A percentile compares a stretch with the other conserved stretches of the same genome.
These are phyloP conservation scores for Pleoardoris graminearum DNA, from an alignment of 2,329 filamentous ascomycete species.

Conservation along the genomic window DNA sequence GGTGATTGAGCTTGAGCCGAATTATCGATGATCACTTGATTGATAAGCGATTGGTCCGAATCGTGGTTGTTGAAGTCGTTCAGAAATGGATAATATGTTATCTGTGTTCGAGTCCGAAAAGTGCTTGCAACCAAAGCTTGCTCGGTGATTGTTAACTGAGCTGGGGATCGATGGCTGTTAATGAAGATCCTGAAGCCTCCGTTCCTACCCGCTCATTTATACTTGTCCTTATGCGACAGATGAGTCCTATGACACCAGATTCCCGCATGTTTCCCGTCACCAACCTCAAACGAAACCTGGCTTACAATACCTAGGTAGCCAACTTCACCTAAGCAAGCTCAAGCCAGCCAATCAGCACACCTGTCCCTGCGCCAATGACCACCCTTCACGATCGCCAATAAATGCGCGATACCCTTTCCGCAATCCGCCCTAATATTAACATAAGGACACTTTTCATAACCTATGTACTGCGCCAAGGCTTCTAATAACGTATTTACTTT, in stretches of 20 bases:
- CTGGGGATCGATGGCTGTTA: background rate
- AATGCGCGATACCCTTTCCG: background rate
- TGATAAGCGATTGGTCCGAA: background rate
- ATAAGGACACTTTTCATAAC: too few relatives aligned
- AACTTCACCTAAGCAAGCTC: background rate
- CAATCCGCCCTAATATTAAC: too few relatives aligned
- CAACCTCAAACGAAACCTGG: background rate
- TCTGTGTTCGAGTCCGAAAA: background rate
- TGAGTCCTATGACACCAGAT: conserved; percentile 3
- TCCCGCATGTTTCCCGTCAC: conserved; percentile 4
- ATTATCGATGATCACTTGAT: background rate
- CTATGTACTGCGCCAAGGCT: too few relatives aligned
- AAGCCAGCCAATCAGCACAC: background rate
- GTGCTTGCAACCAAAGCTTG: background rate
- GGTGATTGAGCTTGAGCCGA: background rate
- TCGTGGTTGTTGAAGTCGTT: background rate
- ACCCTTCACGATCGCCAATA: background rate
- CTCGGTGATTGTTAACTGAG: background rate
- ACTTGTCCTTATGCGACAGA: background rate
- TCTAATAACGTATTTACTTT: too few relatives aligned
- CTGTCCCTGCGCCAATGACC: background rate
- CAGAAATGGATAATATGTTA: background rate
- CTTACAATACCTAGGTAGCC: background rate
- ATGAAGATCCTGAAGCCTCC: background rate
- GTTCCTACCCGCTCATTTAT: background rate